Evolutionary conservation across 2,329 filamentous ascomycete genomes (phyloP).

Genomic region (Talaromyces islandicus): DNA sequence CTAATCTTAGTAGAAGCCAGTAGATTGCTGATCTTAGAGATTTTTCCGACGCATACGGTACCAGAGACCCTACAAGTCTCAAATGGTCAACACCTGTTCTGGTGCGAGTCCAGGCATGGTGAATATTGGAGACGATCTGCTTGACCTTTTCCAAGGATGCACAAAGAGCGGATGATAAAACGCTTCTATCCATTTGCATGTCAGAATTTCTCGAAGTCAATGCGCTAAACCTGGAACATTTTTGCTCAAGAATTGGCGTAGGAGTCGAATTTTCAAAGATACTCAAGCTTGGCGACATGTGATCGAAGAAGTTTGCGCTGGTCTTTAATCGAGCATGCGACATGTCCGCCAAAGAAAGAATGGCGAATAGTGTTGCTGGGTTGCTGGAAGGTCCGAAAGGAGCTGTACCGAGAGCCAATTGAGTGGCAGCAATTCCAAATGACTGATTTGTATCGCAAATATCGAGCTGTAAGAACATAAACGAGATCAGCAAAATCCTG

Average conservation of each 20-base stretch:
- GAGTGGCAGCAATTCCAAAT: slow-evolving; percentile 35
- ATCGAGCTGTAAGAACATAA: slow-evolving; percentile 30
- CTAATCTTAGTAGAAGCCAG: slow-evolving; percentile 23
- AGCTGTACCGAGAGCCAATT: slow-evolving; percentile 15
- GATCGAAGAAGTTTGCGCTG: background rate
- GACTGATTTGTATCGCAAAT: slow-evolving; percentile 37
- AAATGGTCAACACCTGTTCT: background rate
- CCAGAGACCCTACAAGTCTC: background rate
- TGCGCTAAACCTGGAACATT: background rate
- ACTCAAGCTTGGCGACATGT: background rate
- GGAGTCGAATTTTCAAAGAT: background rate
- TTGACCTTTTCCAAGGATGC: background rate
- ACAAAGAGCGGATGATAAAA: background rate
- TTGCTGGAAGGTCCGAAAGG: background rate
- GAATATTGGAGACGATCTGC: background rate
- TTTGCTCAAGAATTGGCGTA: background rate
- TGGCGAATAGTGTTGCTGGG: background rate
- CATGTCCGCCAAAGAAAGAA: background rate
- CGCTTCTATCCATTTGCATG: background rate
- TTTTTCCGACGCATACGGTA: background rate
- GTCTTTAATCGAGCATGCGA: background rate
- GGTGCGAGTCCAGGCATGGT: background rate
- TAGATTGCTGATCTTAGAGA: slow-evolving; percentile 20
- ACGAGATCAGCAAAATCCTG: background rate
- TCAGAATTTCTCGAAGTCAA: background rate